Conservation (phyloP, 169 alveolate species). For the Perkinsus olseni region DNA sequence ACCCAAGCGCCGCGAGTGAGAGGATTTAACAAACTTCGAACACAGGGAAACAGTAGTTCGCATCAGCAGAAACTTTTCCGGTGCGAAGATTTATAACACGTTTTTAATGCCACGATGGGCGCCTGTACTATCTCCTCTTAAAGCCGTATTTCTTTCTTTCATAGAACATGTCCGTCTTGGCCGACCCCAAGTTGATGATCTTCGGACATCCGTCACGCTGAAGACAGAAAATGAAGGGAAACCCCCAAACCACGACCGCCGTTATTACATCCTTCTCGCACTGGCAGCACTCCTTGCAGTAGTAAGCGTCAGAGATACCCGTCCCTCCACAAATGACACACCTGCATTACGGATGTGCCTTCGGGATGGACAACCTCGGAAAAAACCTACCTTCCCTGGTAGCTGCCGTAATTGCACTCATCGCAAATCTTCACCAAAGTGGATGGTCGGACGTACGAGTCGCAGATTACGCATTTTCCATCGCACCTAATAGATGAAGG, state of each 20-base stretch:
- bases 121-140: slow-evolving; percentile 22
- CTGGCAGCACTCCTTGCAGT: slow-evolving; percentile 94
- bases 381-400: slow-evolving; percentile 52
- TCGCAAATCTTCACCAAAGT: slow-evolving; percentile 94
- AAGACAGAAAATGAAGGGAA: neutral
- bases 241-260: neutral
- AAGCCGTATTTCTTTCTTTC: slow-evolving; percentile 88
- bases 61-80: neutral
- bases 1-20: too few relatives aligned
- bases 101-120: neutral
- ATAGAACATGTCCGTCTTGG: slow-evolving; percentile 93
- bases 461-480: slow-evolving; percentile 98
- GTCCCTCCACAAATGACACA: slow-evolving; percentile 97
- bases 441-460: slow-evolving; percentile 95
- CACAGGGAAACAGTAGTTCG: too few relatives aligned
- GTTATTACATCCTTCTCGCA: slow-evolving; percentile 88
- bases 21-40: too few relatives aligned
- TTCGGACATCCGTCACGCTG: slow-evolving; percentile 98
- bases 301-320: slow-evolving; percentile 97
- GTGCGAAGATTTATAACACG: neutral
- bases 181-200: slow-evolving; percentile 93
- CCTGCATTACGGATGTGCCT: slow-evolving; percentile 36
- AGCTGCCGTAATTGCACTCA: slow-evolving; percentile 96
- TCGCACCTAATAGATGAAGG: slow-evolving; percentile 60
- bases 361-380: neutral